Evolutionary conservation across 768 basidiomycete species (phyloP).

Genomic region (Rubroboletus satanas): DNA sequence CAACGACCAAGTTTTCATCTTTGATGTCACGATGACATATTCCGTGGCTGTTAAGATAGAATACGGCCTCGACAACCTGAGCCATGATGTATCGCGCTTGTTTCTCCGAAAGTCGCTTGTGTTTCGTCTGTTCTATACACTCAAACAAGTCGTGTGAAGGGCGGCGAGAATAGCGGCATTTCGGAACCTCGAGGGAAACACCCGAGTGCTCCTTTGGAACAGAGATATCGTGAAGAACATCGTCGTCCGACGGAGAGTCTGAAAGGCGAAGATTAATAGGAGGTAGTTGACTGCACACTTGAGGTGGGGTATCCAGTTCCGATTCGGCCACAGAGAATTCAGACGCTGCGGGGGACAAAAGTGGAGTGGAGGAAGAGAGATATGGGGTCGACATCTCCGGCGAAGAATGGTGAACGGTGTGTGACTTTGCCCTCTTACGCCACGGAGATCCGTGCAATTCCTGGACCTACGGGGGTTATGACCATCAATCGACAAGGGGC

Average conservation of each 20-base stretch:
- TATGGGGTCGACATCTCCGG: constrained; percentile 23
- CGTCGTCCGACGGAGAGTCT: constrained; percentile 12
- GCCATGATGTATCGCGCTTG: constrained; percentile 80
- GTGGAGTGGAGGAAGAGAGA: constrained; percentile 42
- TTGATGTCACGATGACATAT: constrained; percentile 96
- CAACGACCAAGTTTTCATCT: constrained; percentile 90
- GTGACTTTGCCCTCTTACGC: constrained; percentile 46
- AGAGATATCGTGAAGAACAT: constrained; percentile 2
- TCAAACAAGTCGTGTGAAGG: constrained; percentile 92
- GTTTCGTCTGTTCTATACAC: constrained; percentile 83
- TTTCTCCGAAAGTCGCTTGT: constrained; percentile 73
- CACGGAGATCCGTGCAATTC: constrained; percentile 93
- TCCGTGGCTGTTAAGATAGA: constrained; percentile 75
- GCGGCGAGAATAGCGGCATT: constrained; percentile 56
- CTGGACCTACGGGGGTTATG: constrained; percentile 57
- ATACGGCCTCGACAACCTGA: constrained; percentile 83
- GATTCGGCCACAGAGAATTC: constrained; percentile 43
- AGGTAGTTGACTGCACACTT: constrained; percentile 24
- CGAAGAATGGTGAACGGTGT: constrained; percentile 21
- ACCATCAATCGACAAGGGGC: constrained; percentile 1
- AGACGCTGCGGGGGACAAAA: constrained; percentile 55
- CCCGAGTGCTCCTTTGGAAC: constrained; percentile 9
- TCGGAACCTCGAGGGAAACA: constrained; percentile 21
- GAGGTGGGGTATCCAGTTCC: constrained; percentile 42
- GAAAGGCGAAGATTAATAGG: constrained; percentile 17